Base-by-base conservation (phyloP, 768 basidiomycete species). In the Tulasnella calospora region DNA sequence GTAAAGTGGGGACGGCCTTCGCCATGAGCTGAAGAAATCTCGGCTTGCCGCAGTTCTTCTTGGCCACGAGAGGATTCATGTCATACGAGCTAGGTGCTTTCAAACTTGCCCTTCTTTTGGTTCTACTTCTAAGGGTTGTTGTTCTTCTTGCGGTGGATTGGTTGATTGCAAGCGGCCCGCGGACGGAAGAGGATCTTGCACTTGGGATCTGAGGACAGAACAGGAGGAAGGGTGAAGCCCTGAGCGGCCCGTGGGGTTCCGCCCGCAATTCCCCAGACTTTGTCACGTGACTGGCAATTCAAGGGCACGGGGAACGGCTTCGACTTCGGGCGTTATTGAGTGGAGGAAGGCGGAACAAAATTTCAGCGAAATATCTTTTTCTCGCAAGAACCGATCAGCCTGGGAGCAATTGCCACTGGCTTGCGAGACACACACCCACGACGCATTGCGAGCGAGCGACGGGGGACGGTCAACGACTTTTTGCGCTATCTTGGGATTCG, bases 161-260 rank as follows among this genome's bases (percentile, higher is more conserved):
- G 61, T 67, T 67, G 27, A 67, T 67, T 67, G 61, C 27, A 35
- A 19, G 61, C 61, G 61, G 61, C 61, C 61, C 61, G 61, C 4
- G 61, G 30, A 67, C 61, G 61, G 61, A 33, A n/a, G 23, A n/a
- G 30, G 61, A 67, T 67, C 61, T 67, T 67, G 30, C 61, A 67
- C 61, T 67, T 67, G 61, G 61, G 61, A 67, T 67, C 61, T 67
- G 27, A 67, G 61, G 27, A 67, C 33, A 67, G 61, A 57, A 6
- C 0, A 17, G 61, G 30, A 67, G n/a, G 61, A 30, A 67, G 61
- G 61, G 61, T 30, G 1, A 13, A 35, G 9, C 61, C 61, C 61
- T 67, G n/a, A 67, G 61, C 61, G 61, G 61, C 61, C 61, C 61
- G 61, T 67, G 61, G 61, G 61, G 30, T 30, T 67, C 61, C 61